A percentile compares a stretch with the other conserved stretches of the same genome.
These are phyloP conservation scores for Podosphaera fusca DNA, from an alignment of 2,329 filamentous ascomycete species.

Conservation along the genomic window DNA sequence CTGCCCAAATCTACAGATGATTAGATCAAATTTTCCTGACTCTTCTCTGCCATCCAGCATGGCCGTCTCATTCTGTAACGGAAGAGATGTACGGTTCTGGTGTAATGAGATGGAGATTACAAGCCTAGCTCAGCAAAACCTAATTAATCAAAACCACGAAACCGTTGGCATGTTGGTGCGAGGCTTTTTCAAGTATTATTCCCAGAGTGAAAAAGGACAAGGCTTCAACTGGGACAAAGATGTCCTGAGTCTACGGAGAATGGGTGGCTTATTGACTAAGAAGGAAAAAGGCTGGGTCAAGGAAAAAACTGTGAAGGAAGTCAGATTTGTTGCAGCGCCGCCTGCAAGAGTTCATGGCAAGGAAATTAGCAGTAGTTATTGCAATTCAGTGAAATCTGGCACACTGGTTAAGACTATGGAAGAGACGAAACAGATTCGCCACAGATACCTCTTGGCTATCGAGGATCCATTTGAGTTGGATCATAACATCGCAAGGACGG, in stretches of 20 bases:
- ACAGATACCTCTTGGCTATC: constrained; percentile 69
- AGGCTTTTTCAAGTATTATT: constrained; percentile 78
- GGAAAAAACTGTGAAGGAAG: constrained; percentile 41
- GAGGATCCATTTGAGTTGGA: constrained; percentile 79
- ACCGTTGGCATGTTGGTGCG: constrained; percentile 47
- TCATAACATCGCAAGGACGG: constrained; percentile 73
- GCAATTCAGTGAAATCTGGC: neutral
- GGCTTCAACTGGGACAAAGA: constrained; percentile 64
- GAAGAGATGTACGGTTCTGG: constrained; percentile 56
- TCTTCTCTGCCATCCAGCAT: constrained; percentile 21
- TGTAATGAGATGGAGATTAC: constrained; percentile 47
- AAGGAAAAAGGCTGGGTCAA: constrained; percentile 65
- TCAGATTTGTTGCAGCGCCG: constrained; percentile 16
- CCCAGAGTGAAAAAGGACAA: constrained; percentile 26
- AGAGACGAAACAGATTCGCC: constrained; percentile 40
- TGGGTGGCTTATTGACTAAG: constrained; percentile 48
- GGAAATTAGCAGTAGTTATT: constrained; percentile 4
- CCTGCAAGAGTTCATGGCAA: constrained; percentile 2
- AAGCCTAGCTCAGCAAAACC: constrained; percentile 30
- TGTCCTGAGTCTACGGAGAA: constrained; percentile 54
- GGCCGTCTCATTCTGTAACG: constrained; percentile 26
- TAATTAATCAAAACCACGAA: constrained; percentile 45
- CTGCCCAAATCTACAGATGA: constrained; percentile 56
- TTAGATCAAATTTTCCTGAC: constrained; percentile 23
- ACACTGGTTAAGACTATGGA: constrained; percentile 7